phyloP scores from a whole-genome alignment of 257 asterid species.

The Solanum raphanifolium region DNA sequence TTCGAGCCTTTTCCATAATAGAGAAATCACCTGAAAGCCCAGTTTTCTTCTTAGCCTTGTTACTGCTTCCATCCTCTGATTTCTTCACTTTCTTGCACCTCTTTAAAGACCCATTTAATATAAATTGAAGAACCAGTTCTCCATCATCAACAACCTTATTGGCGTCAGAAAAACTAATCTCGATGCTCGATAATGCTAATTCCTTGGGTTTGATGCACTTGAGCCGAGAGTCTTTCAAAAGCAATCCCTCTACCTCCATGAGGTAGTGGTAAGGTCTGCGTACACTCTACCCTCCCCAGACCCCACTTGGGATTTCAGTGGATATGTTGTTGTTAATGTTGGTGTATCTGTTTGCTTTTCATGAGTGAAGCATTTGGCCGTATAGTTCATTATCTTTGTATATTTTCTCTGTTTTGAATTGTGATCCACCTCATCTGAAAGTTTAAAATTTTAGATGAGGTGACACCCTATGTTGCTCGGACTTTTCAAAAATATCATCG shows the following conservation, averaged over 20 bases:
- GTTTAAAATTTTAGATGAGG: background rate
- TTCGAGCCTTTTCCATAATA: background rate
- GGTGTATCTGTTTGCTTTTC: background rate
- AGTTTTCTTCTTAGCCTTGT: constrained; percentile 24
- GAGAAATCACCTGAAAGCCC: constrained; percentile 9
- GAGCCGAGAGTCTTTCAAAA: background rate
- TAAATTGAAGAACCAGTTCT: background rate
- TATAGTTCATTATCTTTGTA: background rate
- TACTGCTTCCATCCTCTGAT: constrained; percentile 23
- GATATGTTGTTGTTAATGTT: background rate
- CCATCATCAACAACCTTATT: constrained; percentile 17
- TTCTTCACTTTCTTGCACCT: constrained; percentile 44
- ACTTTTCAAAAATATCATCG: background rate
- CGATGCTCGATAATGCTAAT: constrained; percentile 39
- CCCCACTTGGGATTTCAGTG: background rate
- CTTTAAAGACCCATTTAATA: background rate
- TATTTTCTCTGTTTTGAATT: background rate
- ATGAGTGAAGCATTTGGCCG: background rate
- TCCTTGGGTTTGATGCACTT: constrained; percentile 8
- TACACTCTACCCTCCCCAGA: background rate
- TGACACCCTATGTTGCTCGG: background rate
- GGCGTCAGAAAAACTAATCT: constrained; percentile 34
- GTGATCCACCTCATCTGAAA: background rate
- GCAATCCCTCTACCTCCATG: background rate
- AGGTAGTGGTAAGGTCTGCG: background rate